Evolutionary conservation across 768 basidiomycete genomes (phyloP).

Genomic region (Mycena epipterygia): DNA sequence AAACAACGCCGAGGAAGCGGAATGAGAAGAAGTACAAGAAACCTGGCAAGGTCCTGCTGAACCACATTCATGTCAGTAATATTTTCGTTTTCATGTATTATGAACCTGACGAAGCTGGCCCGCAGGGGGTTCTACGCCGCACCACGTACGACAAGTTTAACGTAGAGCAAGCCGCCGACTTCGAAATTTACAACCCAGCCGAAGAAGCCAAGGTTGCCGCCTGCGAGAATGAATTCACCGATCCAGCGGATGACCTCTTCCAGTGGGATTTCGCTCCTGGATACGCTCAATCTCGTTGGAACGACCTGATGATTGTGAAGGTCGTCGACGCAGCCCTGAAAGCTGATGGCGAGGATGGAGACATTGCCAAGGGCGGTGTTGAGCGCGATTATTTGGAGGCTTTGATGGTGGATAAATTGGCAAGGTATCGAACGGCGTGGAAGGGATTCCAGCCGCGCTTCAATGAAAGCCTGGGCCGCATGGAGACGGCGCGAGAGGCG

Average conservation of each 20-base stretch:
- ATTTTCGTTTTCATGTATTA: constrained; percentile 6
- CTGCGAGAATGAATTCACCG: constrained; percentile 1
- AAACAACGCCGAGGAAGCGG: constrained; percentile 16
- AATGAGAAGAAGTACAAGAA: constrained; percentile 11
- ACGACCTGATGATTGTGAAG: constrained; percentile 22
- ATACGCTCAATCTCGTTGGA: constrained; percentile 28
- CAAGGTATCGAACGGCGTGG: constrained; percentile 13
- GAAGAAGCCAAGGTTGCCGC: constrained; percentile 7
- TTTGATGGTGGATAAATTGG: constrained; percentile 19
- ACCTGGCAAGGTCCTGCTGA: constrained; percentile 10
- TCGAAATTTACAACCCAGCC: constrained; percentile 26
- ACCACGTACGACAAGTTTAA: constrained; percentile 20
- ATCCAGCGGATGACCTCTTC: constrained; percentile 11
- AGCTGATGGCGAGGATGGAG: constrained; percentile 16
- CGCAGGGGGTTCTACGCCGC: constrained; percentile 12
- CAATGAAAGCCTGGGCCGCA: constrained; percentile 1
- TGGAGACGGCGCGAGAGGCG: constrained; percentile 27
- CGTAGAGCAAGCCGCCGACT: constrained; percentile 24
- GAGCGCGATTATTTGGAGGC: constrained; percentile 24
- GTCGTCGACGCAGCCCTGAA: constrained; percentile 20
- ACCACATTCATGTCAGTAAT: constrained; percentile 16
- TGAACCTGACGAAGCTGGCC: constrained; percentile 19
- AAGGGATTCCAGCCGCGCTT: constrained; percentile 31
- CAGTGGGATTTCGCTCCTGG: constrained; percentile 30
- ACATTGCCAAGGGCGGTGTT: constrained; percentile 10